A percentile compares a stretch with the other conserved stretches of the same genome.
Conservation (phyloP, 148 eudicot genomes). For the Fagopyrum tataricum region DNA sequence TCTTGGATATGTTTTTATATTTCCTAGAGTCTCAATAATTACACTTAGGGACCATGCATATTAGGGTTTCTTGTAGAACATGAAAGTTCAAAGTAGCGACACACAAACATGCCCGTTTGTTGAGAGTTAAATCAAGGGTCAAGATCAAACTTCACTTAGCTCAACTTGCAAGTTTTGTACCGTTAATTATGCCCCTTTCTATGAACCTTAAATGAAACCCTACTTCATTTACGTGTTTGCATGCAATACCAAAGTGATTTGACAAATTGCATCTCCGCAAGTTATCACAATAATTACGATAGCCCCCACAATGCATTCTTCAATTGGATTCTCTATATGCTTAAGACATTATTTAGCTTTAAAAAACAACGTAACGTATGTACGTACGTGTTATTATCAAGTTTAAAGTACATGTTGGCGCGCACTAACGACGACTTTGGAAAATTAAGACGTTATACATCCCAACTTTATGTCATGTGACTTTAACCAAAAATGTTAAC, state of each 20-base stretch:
- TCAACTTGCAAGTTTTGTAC: conserved; percentile 1
- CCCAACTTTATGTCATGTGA: neutral
- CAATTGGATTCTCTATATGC: neutral
- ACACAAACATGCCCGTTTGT: neutral
- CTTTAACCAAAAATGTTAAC: neutral
- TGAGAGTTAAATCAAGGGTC: neutral
- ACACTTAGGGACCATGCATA: neutral
- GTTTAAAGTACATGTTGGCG: no score
- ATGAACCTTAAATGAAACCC: neutral
- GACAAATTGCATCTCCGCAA: neutral
- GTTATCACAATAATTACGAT: neutral
- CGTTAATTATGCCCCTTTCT: neutral
- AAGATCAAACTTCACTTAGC: neutral
- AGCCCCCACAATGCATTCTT: neutral
- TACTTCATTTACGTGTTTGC: neutral
- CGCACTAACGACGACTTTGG: neutral
- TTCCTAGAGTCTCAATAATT: neutral
- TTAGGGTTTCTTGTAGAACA: neutral
- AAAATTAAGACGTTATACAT: neutral
- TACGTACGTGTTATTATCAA: neutral
- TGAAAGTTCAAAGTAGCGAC: neutral
- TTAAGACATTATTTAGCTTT: neutral
- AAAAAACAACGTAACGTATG: no score
- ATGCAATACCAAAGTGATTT: neutral
- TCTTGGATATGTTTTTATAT: no score